Base-by-base conservation (phyloP, 306 rosid genomes). In the Arachis stenosperma region DNA sequence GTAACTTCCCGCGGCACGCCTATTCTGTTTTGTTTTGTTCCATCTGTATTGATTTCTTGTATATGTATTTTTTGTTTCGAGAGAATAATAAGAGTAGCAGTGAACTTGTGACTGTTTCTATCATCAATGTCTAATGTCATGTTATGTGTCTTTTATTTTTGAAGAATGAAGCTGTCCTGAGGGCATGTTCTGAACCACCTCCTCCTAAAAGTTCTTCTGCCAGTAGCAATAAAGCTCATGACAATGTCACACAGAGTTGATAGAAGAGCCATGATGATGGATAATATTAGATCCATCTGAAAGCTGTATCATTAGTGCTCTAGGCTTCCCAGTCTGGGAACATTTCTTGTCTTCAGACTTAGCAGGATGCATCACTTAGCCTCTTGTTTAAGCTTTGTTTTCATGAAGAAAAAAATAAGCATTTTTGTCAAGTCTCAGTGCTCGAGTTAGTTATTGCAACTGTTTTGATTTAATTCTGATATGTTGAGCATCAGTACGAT, bases 151-250 rank as follows among this genome's bases (percentile, higher is more conserved):
- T 33, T 47, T 61, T 42, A 43, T 27, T 8, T 40, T 67, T 69
- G 67, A 86, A 89, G 96, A 94, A 91, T 80, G 98, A 94, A 71
- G 92, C 97, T 80, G 97, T 91, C 52, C 75, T 94, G 67, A 94
- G 52, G 89, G 96, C 96, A 14, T 88, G 97, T 72, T 87, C 94
- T 9, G 85, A 89, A 79, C 75, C 84, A 27, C 71, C 90, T 67
- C 79, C 96, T 63, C 76, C 93, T 59, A 70, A 53, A 84, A 75
- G 69, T 57, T 77, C 82, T 33, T 76, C 80, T 52, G 69, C 43
- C 55, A 68, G 62, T 72, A 77, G 78, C 36, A 67, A 7, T 46
- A 71, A 62, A 67, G 81, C 74, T 55, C 67, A 42, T 2, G 61
- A 78, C 66, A 80, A 82, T 13, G 69, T 74, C 62, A 42, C 52